Percentiles rank a stretch among this genome's conserved stretches.
These are phyloP conservation scores for Sphaerulina populicola DNA, from an alignment of 2,329 filamentous ascomycete species.

Conservation along the genomic window DNA sequence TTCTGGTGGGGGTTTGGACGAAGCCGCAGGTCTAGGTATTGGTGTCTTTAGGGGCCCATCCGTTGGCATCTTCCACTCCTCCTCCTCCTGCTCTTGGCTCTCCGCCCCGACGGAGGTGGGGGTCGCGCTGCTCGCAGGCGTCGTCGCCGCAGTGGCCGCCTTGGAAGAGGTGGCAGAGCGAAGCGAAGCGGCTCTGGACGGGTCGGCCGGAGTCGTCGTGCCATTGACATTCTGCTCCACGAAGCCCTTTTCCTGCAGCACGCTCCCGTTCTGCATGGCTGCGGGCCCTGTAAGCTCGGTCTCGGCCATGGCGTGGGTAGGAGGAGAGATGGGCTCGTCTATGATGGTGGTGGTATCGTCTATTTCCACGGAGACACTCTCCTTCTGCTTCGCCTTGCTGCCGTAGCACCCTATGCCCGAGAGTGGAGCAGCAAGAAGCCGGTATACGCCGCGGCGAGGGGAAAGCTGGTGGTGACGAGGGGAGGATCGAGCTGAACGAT, in stretches of 20 bases:
- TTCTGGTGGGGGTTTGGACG: slow-evolving; percentile 48
- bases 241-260: slow-evolving; percentile 1
- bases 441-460: not conserved
- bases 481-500: not conserved
- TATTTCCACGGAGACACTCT: not conserved
- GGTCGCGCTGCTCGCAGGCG: slow-evolving; percentile 11
- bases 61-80: slow-evolving; percentile 24
- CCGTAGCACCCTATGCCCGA: not conserved
- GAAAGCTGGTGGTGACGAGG: not conserved
- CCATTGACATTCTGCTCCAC: slow-evolving; percentile 4
- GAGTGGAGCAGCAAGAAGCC: not conserved
- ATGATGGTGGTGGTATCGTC: not conserved
- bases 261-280: slow-evolving; percentile 1
- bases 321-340: not conserved
- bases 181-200: slow-evolving; percentile 23
- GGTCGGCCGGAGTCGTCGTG: not conserved
- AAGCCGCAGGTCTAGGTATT: slow-evolving; percentile 35
- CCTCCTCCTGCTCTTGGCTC: slow-evolving; percentile 13
- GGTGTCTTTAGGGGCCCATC: slow-evolving; percentile 30
- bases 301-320: slow-evolving; percentile 4
- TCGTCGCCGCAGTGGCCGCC: slow-evolving; percentile 21
- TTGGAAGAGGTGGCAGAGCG: slow-evolving; percentile 25
- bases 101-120: slow-evolving; percentile 22
- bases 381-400: not conserved
- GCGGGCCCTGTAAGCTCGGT: not conserved